Conservation (phyloP, 2,329 filamentous ascomycete genomes). For the Triangularia setosa region DNA sequence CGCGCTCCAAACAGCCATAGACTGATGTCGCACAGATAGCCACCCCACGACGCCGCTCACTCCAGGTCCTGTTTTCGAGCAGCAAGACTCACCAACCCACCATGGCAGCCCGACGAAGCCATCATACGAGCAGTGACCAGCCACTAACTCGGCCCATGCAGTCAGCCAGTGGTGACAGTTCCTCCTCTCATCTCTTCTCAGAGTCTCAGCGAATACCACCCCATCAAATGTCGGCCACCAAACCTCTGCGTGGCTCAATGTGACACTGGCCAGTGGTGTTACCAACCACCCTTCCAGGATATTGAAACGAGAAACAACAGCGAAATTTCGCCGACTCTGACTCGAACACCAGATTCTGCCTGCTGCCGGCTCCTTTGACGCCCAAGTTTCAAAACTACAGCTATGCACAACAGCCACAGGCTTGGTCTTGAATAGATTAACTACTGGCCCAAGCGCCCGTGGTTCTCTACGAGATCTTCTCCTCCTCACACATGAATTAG, state of each 20-base stretch:
- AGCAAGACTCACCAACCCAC: neutral
- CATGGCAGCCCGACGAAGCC: neutral
- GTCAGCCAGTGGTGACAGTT: neutral
- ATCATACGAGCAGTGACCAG: neutral
- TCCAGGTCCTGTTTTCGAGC: neutral
- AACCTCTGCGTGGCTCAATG: neutral
- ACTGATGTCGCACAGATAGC: conserved; percentile 8
- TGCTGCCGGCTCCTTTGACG: conserved; percentile 5
- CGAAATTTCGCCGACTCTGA: conserved; percentile 5
- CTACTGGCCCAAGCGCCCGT: no score
- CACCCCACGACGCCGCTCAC: neutral
- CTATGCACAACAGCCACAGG: conserved; percentile 6
- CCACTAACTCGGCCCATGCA: neutral
- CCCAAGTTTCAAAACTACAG: conserved; percentile 16
- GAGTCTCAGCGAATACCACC: neutral
- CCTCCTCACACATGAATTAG: neutral
- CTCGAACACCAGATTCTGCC: neutral
- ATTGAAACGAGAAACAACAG: conserved; percentile 6
- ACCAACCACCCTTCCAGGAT: conserved; percentile 5
- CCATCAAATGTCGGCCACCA: no score
- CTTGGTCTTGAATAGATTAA: conserved; percentile 26
- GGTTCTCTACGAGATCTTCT: no score
- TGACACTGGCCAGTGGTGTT: neutral
- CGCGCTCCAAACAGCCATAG: neutral
- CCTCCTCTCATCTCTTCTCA: neutral